phyloP scores from a whole-genome alignment of 2,329 filamentous ascomycete species.

The Claviceps pusilla region DNA sequence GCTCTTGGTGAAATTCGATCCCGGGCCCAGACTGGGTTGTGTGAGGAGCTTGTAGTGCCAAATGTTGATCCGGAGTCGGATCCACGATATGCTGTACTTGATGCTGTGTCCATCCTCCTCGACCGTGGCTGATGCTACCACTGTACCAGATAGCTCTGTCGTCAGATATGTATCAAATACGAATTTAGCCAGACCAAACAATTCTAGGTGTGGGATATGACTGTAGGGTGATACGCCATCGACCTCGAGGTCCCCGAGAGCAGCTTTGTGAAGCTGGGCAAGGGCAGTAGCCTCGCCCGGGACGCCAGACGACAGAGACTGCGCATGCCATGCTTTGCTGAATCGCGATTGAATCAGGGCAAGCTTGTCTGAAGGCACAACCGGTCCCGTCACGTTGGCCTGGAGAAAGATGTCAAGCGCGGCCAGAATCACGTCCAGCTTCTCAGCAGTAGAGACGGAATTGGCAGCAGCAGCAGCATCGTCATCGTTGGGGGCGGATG shows the following conservation, averaged over 20 bases:
- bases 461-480: neutral
- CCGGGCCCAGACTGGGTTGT: conserved; percentile 38
- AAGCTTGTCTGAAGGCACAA: conserved; percentile 30
- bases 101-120: conserved; percentile 29
- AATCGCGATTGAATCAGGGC: conserved; percentile 22
- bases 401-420: conserved; percentile 66
- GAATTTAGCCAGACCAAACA: conserved; percentile 58
- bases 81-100: conserved; percentile 39
- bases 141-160: conserved; percentile 9
- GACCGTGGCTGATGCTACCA: conserved; percentile 13
- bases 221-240: conserved; percentile 82
- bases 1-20: conserved; percentile 39
- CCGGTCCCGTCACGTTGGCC: conserved; percentile 74
- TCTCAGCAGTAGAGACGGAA: conserved; percentile 5
- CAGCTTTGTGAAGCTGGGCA: conserved; percentile 33
- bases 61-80: conserved; percentile 56
- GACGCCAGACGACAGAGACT: neutral
- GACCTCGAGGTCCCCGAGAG: conserved; percentile 54
- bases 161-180: conserved; percentile 23
- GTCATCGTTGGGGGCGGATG: neutral
- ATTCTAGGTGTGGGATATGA: conserved; percentile 67
- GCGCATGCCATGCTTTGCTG: conserved; percentile 22
- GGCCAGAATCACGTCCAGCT: conserved; percentile 18
- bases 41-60: conserved; percentile 49
- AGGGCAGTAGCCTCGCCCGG: conserved; percentile 11